Percentiles rank a stretch among this genome's conserved stretches.
Evolutionary conservation across 2,329 filamentous ascomycete genomes (phyloP).

Genomic region (Apiospora koreana): DNA sequence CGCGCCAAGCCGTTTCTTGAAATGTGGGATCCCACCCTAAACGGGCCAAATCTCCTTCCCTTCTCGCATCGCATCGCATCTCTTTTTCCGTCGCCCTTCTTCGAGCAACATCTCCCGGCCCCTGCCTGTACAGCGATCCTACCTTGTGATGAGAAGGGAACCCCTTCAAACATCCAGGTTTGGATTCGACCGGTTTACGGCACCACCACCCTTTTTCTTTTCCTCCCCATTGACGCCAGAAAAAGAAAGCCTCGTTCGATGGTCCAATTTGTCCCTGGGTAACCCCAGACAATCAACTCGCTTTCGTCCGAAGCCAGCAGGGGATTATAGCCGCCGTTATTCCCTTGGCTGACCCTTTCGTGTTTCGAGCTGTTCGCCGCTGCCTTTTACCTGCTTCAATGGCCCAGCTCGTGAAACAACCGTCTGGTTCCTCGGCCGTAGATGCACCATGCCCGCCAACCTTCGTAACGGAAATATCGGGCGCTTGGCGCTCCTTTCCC

Average conservation of each 20-base stretch:
- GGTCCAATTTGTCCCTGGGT: not conserved
- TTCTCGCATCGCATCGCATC: too few species aligned
- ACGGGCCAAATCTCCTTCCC: not conserved
- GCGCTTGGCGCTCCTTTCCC: not conserved
- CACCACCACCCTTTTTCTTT: conserved; percentile 3
- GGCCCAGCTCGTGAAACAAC: not conserved
- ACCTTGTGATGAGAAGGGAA: conserved; percentile 4
- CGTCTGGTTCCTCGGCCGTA: not conserved
- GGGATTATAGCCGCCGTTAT: not conserved
- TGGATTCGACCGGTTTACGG: not conserved
- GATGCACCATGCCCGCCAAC: not conserved
- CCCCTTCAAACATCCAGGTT: conserved; percentile 8
- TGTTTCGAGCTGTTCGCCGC: conserved; percentile 2
- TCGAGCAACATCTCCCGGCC: not conserved
- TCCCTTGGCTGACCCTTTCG: not conserved
- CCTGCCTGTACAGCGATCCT: not conserved
- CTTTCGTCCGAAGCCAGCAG: not conserved
- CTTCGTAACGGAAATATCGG: not conserved
- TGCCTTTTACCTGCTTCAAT: not conserved
- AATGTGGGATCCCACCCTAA: conserved; percentile 12
- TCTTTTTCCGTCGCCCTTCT: not conserved
- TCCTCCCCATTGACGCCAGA: not conserved
- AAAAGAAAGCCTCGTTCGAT: not conserved
- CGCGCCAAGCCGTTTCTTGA: conserved; percentile 19
- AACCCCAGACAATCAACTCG: not conserved